Percentiles rank a stretch among this genome's conserved stretches.
phyloP scores from a whole-genome alignment of 1,284 basidiomycete genomes.

The Austroboletus niveus region DNA sequence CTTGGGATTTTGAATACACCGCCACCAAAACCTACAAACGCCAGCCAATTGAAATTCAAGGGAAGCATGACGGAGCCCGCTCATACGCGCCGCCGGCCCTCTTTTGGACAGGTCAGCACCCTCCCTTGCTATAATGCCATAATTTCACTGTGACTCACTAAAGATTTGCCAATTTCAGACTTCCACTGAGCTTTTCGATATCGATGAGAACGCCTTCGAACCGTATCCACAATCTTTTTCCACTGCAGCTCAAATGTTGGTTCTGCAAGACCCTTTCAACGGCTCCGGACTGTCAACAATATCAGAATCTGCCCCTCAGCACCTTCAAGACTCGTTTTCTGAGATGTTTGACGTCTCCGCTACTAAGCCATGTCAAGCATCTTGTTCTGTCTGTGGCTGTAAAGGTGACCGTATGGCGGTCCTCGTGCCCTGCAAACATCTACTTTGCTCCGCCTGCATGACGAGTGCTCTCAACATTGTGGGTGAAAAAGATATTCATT shows the following conservation, averaged over 20 bases:
- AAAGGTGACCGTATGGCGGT: conserved; percentile 53
- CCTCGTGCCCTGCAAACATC: conserved; percentile 68
- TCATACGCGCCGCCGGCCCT: conserved; percentile 59
- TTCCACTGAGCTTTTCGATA: conserved; percentile 64
- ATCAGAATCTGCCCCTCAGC: conserved; percentile 22
- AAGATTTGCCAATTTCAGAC: conserved; percentile 33
- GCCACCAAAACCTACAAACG: conserved; percentile 58
- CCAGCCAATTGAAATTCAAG: conserved; percentile 59
- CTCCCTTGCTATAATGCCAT: conserved; percentile 6
- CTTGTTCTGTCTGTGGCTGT: conserved; percentile 54
- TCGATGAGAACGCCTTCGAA: conserved; percentile 65
- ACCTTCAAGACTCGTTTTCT: conserved; percentile 19
- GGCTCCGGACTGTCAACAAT: conserved; percentile 27
- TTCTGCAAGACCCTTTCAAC: conserved; percentile 33
- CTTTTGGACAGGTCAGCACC: conserved; percentile 45
- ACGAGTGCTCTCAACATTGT: conserved; percentile 82
- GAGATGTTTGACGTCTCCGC: conserved; percentile 26
- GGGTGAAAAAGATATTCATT: conserved; percentile 81
- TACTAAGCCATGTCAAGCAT: conserved; percentile 11
- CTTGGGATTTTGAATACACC: conserved; percentile 55
- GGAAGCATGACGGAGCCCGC: conserved; percentile 73
- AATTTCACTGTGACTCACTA: conserved; percentile 24
- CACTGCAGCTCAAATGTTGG: conserved; percentile 32
- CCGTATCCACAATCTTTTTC: conserved; percentile 47
- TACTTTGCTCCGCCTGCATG: conserved; percentile 73